Percentiles rank a stretch among this genome's conserved stretches.
Conservation (phyloP, 2,329 filamentous ascomycete genomes). For the Calonectria hongkongensis region DNA sequence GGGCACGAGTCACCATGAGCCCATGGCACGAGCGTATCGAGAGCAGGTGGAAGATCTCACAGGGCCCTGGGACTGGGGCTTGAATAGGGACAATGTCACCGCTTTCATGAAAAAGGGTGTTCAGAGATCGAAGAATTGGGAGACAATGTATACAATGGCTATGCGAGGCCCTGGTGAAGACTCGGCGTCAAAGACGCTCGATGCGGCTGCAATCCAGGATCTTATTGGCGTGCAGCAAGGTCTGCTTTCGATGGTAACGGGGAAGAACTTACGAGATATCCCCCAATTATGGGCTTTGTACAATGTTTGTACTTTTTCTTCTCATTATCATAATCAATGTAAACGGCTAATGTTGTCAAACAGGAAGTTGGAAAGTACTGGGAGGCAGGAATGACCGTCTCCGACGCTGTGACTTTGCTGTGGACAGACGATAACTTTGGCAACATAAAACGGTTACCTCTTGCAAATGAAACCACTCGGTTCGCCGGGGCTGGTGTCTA, state of each 20-base stretch:
- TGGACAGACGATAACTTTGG: constrained; percentile 1
- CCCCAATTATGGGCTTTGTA: not conserved
- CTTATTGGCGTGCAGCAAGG: not conserved
- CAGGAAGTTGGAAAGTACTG: not conserved
- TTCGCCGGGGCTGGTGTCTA: not conserved
- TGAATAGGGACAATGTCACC: not conserved
- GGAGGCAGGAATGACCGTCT: not conserved
- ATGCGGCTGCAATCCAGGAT: not conserved
- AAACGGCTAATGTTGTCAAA: not conserved
- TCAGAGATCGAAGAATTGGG: not conserved
- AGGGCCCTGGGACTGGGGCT: not conserved
- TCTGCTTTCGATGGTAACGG: not conserved
- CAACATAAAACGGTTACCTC: not conserved
- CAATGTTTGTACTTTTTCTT: not conserved
- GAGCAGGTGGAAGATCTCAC: not conserved
- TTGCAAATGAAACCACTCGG: not conserved
- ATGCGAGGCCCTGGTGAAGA: not conserved
- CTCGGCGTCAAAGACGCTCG: not conserved
- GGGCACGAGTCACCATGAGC: not conserved
- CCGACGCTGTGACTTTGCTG: not conserved
- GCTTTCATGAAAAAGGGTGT: not conserved
- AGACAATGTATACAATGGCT: not conserved
- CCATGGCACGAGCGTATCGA: not conserved
- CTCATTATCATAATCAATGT: not conserved
- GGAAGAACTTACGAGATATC: not conserved